Base-by-base conservation (phyloP, 129 eudicot genomes). In the Cynara cardunculus region DNA sequence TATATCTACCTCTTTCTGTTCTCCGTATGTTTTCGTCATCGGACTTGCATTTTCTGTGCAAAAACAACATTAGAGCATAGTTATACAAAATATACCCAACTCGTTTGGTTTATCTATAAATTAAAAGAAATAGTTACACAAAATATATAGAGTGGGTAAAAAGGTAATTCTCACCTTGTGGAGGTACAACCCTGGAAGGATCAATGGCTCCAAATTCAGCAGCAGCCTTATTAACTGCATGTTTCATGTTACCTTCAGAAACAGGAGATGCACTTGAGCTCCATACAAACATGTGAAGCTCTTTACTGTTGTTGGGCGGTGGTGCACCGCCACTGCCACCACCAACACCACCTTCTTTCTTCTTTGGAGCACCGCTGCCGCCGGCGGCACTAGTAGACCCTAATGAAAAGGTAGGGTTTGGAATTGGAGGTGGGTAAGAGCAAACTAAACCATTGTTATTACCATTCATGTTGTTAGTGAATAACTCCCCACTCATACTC, bases 241-340 rank as follows among this genome's bases (percentile, higher is more conserved):
- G 81, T 73, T 84, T 90, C 89, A 89, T 78, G 78, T 90, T 85
- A 11, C 89, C 89, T 69, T 95, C 99, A 3, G 99, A 95, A 5
- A 84, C 96, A 8, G 99, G 99, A 28, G 99, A 95, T 18, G 91
- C 94, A 80, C 91, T 95, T 69, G 99, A 95, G 75, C 99, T 95
- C 99, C 99, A 95, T 31, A 95, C 96, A 86, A 89, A 95, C 99
- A 95, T 95, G 74, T 95, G 96, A 25, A 92, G 89, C 62, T 95
- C 97, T 74, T 95, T 95, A 12, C 82, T 89, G 25, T 76, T 81
- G 74, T 30, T 76, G 18, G 81, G 74, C 18, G 87, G 87, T 10
- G 89, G 88, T 24, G 66, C 25, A 27, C 77, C 65, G 13, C 70
- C 80, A 16, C 69, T 76, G 13, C 46, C 53, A 71, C 77, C 80